Evolutionary conservation across 1,284 basidiomycete genomes (phyloP), one percentile per base, ranked within the genome.

Genomic region (Moniliella sp.): DNA sequence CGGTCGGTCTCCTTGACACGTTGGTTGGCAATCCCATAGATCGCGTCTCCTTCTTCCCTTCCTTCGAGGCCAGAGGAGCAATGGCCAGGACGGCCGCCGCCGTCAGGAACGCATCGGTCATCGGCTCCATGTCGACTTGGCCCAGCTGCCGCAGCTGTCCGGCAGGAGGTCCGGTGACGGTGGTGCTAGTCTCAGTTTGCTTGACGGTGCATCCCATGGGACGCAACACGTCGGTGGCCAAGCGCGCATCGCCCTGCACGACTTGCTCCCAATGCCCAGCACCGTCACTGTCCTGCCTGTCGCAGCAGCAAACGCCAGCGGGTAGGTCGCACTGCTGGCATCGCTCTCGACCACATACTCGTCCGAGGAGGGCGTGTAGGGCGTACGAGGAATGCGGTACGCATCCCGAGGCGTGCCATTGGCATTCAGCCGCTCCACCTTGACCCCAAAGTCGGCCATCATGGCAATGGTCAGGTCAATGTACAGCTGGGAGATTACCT

Each of bases 381-480:
- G 64, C 3, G 73, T 76, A 37, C 71, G 73, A 5, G 86, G 86
- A 39, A 99, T 86, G 42, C 74, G 72, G 64, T 97, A 99, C 21
- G 80, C 66, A 36, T 54, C 43, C 0, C n/a, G n/a, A n/a, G n/a
- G n/a, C n/a, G n/a, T n/a, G n/a, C n/a, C n/a, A n/a, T n/a, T n/a
- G n/a, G 68, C 71, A 15, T 60, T 59, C 37, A 78, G 68, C 30
- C 84, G 73, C 28, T 67, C 64, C 31, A 88, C 84, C 5, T 69
- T 55, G 45, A 94, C 68, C 13, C 84, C 88, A 58, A 97, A 97
- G n/a, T 76, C 72, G 37, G 69, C 68, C 91, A 97, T 97, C 77
- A 97, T 91, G 5, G 83, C 75, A 45, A 93, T 78, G 3, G 91
- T 97, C 86, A 97, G 93, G 65, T 99, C 86, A 63, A 99, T 97